Evolutionary conservation across 805 yeast genomes (phyloP).

Genomic region (Pichia scutulata): DNA sequence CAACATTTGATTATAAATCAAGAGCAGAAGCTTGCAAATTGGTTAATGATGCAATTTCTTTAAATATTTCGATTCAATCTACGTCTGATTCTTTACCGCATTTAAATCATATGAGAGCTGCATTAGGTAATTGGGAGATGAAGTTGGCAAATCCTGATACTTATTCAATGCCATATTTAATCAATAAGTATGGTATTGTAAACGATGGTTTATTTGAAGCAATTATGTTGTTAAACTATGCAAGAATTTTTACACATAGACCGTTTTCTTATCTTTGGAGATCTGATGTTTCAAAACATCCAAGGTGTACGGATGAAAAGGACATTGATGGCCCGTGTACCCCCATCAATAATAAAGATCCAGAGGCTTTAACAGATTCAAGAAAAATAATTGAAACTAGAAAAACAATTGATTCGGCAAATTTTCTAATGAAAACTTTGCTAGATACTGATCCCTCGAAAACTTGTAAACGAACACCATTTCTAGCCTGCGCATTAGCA

Average conservation of each 20-base stretch:
- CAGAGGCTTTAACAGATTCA: slow-evolving; percentile 26
- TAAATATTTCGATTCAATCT: slow-evolving; percentile 39
- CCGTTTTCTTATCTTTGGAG: slow-evolving; percentile 49
- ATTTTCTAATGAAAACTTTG: slow-evolving; percentile 37
- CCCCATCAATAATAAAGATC: slow-evolving; percentile 25
- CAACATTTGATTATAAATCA: slow-evolving; percentile 38
- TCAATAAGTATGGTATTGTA: slow-evolving; percentile 36
- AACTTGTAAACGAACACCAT: slow-evolving; percentile 39
- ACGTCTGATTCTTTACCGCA: slow-evolving; percentile 32
- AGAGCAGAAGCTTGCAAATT: slow-evolving; percentile 39
- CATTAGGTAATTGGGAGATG: slow-evolving; percentile 45
- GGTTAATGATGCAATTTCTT: slow-evolving; percentile 42
- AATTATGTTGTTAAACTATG: slow-evolving; percentile 39
- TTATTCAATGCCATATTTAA: slow-evolving; percentile 35
- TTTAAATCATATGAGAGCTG: slow-evolving; percentile 35
- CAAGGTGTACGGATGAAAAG: slow-evolving; percentile 29
- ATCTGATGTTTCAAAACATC: slow-evolving; percentile 36
- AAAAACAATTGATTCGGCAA: slow-evolving; percentile 48
- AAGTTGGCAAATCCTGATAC: slow-evolving; percentile 36
- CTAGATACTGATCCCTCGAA: slow-evolving; percentile 41
- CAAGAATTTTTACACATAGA: slow-evolving; percentile 47
- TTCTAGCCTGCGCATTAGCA: slow-evolving; percentile 46
- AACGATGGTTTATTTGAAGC: slow-evolving; percentile 51
- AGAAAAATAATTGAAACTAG: slow-evolving; percentile 44
- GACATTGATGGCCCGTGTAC: slow-evolving; percentile 26